Evolutionary conservation across 495 filamentous ascomycete genomes (phyloP).

Genomic region (Lasiosphaeriaceae sp.): DNA sequence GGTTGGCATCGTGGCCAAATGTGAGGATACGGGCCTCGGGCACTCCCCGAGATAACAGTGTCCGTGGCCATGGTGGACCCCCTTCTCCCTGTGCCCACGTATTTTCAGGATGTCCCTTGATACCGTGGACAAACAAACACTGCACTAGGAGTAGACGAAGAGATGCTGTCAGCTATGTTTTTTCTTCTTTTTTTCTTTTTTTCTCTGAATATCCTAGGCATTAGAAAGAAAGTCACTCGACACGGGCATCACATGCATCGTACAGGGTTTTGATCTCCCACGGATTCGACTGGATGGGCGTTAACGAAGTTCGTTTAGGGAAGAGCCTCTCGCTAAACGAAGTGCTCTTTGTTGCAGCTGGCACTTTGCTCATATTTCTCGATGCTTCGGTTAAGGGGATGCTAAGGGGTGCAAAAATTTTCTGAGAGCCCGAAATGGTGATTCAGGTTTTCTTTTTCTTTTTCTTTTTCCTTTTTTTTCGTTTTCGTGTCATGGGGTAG

Average conservation of each 20-base stretch:
- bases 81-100: slow-evolving; percentile 1
- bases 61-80: slow-evolving; percentile 1
- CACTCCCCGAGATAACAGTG: not conserved
- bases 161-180: no score
- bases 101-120: slow-evolving; percentile 1
- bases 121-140: slow-evolving; percentile 2
- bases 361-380: not conserved
- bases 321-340: not conserved
- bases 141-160: not conserved
- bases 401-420: no score
- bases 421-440: no score
- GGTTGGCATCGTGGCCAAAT: slow-evolving; percentile 4
- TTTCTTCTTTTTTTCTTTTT: no score
- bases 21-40: not conserved
- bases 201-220: no score
- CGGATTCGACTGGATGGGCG: not conserved
- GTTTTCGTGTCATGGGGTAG: no score
- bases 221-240: not conserved
- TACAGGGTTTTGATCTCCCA: not conserved
- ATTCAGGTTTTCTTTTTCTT: no score
- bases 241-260: not conserved
- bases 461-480: no score
- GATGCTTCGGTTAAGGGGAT: not conserved
- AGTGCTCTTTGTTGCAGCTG: not conserved
- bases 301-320: not conserved